Conservation (phyloP, 2,329 filamentous ascomycete genomes). For the Raffaelea arxii region DNA sequence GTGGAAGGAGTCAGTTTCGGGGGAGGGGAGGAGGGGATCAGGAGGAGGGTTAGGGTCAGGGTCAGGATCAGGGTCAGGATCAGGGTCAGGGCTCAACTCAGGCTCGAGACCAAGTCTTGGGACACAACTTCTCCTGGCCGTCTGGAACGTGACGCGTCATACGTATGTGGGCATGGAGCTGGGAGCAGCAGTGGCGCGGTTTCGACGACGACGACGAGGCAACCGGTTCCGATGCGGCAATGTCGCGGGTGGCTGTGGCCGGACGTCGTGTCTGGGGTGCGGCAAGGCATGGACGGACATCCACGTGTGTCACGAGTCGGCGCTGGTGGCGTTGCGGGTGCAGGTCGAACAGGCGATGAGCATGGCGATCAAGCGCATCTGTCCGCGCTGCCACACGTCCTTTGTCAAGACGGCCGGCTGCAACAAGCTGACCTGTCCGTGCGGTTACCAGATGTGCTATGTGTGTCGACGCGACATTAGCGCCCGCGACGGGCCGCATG, state of each 20-base stretch:
- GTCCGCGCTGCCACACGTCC: constrained; percentile 78
- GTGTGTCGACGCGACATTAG: constrained; percentile 73
- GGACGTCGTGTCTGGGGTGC: constrained; percentile 72
- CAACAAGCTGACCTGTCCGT: constrained; percentile 93
- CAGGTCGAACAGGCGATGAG: constrained; percentile 91
- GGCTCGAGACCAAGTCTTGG: too few relatives aligned
- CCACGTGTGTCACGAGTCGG: constrained; percentile 82
- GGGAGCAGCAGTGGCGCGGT: constrained; percentile 55
- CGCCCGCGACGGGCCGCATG: constrained; percentile 31
- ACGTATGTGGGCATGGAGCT: constrained; percentile 38
- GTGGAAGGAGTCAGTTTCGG: background rate
- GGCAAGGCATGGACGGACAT: constrained; percentile 76
- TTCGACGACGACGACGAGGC: constrained; percentile 60
- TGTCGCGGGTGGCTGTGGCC: constrained; percentile 38
- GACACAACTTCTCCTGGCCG: background rate
- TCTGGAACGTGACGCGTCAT: background rate
- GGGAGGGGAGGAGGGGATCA: too few relatives aligned
- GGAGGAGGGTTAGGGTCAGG: too few relatives aligned
- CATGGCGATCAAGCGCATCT: constrained; percentile 88
- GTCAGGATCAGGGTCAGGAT: too few relatives aligned
- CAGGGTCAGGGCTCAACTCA: too few relatives aligned
- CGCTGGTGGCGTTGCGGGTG: constrained; percentile 70
- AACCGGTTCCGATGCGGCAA: constrained; percentile 32
- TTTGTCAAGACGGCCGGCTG: constrained; percentile 93
- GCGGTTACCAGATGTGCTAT: constrained; percentile 98